Base-by-base conservation (phyloP, 1,139 yeast species). In the Saccharomycopsis crataegensis region DNA sequence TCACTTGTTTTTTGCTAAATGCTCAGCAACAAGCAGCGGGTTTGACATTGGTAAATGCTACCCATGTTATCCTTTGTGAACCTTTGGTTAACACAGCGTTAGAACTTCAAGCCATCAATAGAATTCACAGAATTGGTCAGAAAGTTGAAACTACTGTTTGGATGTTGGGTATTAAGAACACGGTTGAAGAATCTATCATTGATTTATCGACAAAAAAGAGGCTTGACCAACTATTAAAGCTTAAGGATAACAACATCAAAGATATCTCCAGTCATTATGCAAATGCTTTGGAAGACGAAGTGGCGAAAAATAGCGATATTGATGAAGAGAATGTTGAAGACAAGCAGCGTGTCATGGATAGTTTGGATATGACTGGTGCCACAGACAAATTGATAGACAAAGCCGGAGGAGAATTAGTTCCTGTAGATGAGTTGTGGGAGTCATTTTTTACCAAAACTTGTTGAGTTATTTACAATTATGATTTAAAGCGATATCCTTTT, bases 51-150 rank as follows among this genome's bases (percentile, higher is more conserved):
- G 82, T 90, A 12, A 91, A 91, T 70, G 98, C 98, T 0, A 83
- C 88, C 0, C 96, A 93, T 66, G 91, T 93, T 0, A 85, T 88
- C 60, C 67, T 90, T 9, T 84, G 96, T 67, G 99, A 93, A 66
- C 98, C 98, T 0, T 74, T 93, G 58, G 84, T 91, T n/a, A 90
- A 89, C 63, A 81, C 90, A 0, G 85, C 96, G 1, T 73, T 90
- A 51, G 98, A 93, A 62, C 67, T 86, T 28, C 99, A 93, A 64
- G 97, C 98, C 0, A 85, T 91, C 54, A 87, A 95, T 46, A 77
- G 99, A 60, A 83, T 93, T 47, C 96, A 91, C 65, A 72, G 99
- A 58, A 91, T 93, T 64, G 99, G 99, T 0, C 99, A 93, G 66
- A 78, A 76, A 2, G 72, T 75, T 44, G 80, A 78, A 16, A 93